These are phyloP conservation scores for Ambrosia artemisiifolia DNA, from an alignment of 129 eudicot species.

Conservation along the genomic window DNA sequence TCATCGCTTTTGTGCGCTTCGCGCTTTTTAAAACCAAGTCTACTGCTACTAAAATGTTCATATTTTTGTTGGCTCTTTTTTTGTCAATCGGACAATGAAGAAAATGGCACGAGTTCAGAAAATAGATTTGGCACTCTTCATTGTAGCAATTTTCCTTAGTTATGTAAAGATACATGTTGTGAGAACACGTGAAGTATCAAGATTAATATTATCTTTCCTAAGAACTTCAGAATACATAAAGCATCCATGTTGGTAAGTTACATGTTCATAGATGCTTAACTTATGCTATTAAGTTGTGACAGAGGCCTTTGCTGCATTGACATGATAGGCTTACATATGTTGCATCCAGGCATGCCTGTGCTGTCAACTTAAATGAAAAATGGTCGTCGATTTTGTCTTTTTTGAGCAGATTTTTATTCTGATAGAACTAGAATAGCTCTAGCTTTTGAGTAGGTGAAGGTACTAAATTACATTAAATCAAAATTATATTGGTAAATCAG, in stretches of 20 bases:
- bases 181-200: neutral
- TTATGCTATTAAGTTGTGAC: neutral
- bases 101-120: neutral
- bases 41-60: neutral
- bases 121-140: neutral
- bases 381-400: neutral
- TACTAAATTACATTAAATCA: neutral
- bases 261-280: neutral
- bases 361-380: neutral
- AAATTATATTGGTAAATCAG: neutral
- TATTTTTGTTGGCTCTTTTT: neutral
- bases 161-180: neutral
- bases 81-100: neutral
- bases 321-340: neutral
- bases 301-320: neutral
- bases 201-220: neutral
- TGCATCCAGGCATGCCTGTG: conserved; percentile 3
- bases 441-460: neutral
- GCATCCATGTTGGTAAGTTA: neutral
- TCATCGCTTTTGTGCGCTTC: too few relatives aligned
- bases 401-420: neutral
- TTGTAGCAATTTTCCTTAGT: neutral
- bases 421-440: neutral
- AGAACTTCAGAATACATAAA: neutral
- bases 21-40: too few relatives aligned